These are phyloP conservation scores for Exophiala dermatitidis DNA, from an alignment of 2,329 filamentous ascomycete genomes.

Conservation along the genomic window DNA sequence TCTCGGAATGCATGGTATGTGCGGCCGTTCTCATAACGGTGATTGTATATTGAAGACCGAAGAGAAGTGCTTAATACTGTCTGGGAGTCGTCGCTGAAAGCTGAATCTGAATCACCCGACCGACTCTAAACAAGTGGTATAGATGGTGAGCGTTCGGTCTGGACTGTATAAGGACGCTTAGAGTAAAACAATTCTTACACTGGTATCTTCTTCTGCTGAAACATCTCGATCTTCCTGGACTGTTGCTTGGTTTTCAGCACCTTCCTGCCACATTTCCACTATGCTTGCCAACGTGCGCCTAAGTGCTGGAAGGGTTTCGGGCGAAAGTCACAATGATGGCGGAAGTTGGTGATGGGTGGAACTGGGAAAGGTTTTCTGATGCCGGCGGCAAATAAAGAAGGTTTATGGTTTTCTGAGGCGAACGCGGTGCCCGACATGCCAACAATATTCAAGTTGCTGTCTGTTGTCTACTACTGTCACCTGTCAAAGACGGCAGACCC, in stretches of 20 bases:
- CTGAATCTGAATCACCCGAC: conserved; percentile 6
- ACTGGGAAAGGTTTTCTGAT: no score
- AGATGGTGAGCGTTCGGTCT: not conserved
- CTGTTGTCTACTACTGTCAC: no score
- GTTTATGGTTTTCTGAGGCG: no score
- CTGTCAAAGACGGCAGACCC: no score
- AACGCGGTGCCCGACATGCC: no score
- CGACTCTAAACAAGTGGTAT: not conserved
- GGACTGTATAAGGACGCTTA: not conserved
- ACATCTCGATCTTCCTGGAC: not conserved
- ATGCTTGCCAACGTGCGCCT: not conserved
- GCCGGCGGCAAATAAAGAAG: no score
- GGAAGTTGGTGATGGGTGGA: no score
- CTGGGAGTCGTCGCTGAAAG: conserved; percentile 7
- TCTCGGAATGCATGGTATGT: conserved; percentile 37
- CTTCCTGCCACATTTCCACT: not conserved
- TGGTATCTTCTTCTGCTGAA: not conserved
- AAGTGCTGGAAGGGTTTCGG: no score
- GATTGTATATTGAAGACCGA: conserved; percentile 11
- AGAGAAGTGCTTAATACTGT: conserved; percentile 9
- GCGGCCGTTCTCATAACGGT: conserved; percentile 36
- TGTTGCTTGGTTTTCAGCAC: not conserved
- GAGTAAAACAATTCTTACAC: not conserved
- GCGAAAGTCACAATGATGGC: no score
- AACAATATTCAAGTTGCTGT: no score